phyloP scores from a whole-genome alignment of 2,329 filamentous ascomycete genomes.

The Sporothrix pseudoabietina region DNA sequence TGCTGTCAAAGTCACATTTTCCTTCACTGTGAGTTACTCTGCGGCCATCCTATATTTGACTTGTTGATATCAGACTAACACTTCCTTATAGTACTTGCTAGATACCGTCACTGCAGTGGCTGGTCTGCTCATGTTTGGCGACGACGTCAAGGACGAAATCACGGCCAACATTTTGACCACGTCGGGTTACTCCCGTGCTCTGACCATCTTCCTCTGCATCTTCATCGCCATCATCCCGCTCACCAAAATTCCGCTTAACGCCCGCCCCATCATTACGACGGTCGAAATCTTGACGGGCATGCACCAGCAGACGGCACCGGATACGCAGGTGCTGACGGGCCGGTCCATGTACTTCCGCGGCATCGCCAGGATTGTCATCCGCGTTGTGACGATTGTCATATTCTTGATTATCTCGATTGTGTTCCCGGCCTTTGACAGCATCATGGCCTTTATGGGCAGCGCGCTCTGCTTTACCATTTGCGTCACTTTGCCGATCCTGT shows the following conservation, averaged over 20 bases:
- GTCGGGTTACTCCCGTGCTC: slow-evolving; percentile 68
- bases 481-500: slow-evolving; percentile 82
- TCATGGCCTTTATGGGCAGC: slow-evolving; percentile 88
- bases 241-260: slow-evolving; percentile 91
- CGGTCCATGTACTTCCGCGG: slow-evolving; percentile 60
- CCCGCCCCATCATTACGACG: slow-evolving; percentile 83
- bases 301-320: slow-evolving; percentile 52
- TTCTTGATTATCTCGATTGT: slow-evolving; percentile 73
- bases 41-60: background rate
- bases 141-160: slow-evolving; percentile 82
- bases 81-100: slow-evolving; percentile 63
- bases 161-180: slow-evolving; percentile 84
- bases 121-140: slow-evolving; percentile 93
- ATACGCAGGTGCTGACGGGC: slow-evolving; percentile 53
- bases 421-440: slow-evolving; percentile 79
- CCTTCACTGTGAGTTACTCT: slow-evolving; percentile 40
- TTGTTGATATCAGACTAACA: background rate
- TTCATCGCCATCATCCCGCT: slow-evolving; percentile 92
- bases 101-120: slow-evolving; percentile 80
- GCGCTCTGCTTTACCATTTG: slow-evolving; percentile 93
- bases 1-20: slow-evolving; percentile 38
- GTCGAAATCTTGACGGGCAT: slow-evolving; percentile 79
- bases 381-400: slow-evolving; percentile 66
- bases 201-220: slow-evolving; percentile 79
- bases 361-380: slow-evolving; percentile 61